These are phyloP conservation scores for Lactarius quietus DNA, from an alignment of 768 basidiomycete species.

Conservation along the genomic window DNA sequence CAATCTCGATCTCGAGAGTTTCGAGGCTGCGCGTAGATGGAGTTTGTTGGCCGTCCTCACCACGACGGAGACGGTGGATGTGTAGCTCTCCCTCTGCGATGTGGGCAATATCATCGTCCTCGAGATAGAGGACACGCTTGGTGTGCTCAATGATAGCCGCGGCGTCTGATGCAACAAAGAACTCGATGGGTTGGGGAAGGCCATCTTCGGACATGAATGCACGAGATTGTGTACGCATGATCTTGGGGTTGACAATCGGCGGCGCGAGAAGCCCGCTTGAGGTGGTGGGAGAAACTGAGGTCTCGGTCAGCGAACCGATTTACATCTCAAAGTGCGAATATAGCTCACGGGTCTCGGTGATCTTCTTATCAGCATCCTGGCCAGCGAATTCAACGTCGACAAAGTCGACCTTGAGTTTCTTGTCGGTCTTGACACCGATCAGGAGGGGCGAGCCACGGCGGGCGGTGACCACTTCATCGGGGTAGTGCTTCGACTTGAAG, in stretches of 20 bases:
- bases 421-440: constrained; percentile 99
- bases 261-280: constrained; percentile 67
- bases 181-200: constrained; percentile 97
- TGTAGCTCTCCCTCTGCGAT: constrained; percentile 96
- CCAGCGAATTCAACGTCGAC: constrained; percentile 96
- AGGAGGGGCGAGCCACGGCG: constrained; percentile 96
- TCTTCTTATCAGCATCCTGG: constrained; percentile 54
- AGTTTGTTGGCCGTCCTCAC: constrained; percentile 64
- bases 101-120: constrained; percentile 99
- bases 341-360: constrained; percentile 41
- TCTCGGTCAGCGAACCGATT: constrained; percentile 34
- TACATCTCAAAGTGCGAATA: background rate
- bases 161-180: constrained; percentile 98
- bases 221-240: constrained; percentile 90
- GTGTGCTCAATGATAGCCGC: constrained; percentile 97
- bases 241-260: constrained; percentile 62
- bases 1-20: constrained; percentile 96
- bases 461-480: constrained; percentile 92
- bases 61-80: constrained; percentile 95
- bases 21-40: constrained; percentile 89
- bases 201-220: constrained; percentile 99
- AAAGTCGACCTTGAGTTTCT: constrained; percentile 99
- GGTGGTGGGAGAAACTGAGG: constrained; percentile 39
- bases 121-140: constrained; percentile 96
- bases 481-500: constrained; percentile 96